Evolutionary conservation across 352 stramenopile species (phyloP), one percentile per base, ranked within the genome.

Genomic region (Hyaloperonospora arabidopsidis): DNA sequence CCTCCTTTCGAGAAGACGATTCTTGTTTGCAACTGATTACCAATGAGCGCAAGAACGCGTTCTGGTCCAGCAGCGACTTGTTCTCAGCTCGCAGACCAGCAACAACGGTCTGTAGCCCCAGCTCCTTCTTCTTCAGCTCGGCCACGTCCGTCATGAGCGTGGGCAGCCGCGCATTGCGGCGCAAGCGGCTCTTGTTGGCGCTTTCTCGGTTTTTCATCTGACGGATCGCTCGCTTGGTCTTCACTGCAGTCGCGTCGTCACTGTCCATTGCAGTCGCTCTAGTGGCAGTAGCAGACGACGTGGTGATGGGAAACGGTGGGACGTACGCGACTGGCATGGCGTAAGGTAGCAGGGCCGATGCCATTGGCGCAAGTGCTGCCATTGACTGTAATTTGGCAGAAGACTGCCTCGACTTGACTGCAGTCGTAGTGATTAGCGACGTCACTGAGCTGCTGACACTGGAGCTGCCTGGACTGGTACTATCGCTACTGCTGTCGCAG

Each of bases 181-280:
- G 76, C 44, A 87, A 44, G 19, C 81, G 79, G 38, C 76, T 89
- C 57, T 84, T 84, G 72, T 92, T 92, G 52, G 81, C 81, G 50
- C 81, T 92, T 52, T 92, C 81, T 36, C 81, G 72, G 70, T 92
- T 92, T 57, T 92, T 92, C 81, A 92, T 92, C 60, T 89, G 74
- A 2, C 81, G 79, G 45, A 89, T 88, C 58, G 88, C 81, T 17
- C 79, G 73, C 70, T 89, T 92, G 5, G 79, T 86, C 21, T 86
- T 86, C 53, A 87, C 88, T 21, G 61, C 40, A 29, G 66, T 61
- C 34, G 64, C 48, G 40, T 63, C 57, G 50, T 70, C 65, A 18
- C 41, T 32, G 10, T 50, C 22, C 5, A 54, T 36, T 11, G 53
- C 12, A 23, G 55, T 32, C 13, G 39, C 54, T 32, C 19, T n/a